Conservation (phyloP, 768 basidiomycete species). For the Lactarius akahatsu region DNA sequence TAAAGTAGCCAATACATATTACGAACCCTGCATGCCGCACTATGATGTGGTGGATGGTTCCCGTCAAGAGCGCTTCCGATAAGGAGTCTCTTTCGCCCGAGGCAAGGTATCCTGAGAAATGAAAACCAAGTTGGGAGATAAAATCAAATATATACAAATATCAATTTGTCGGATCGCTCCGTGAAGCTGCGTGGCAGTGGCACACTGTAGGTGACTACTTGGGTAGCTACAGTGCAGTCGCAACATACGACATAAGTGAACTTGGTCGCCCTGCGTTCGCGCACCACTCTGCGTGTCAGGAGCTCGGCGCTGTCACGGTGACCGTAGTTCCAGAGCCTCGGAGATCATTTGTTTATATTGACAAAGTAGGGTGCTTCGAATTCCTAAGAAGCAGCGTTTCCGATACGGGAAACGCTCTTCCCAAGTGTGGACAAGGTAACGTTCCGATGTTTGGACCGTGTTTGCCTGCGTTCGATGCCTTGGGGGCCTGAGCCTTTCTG, state of each 20-base stretch:
- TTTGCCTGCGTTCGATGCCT: background rate
- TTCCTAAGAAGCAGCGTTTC: background rate
- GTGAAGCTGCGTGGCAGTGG: too few species aligned
- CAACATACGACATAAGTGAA: background rate
- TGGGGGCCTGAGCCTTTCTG: background rate
- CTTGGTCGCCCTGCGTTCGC: background rate
- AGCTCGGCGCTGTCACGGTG: too few species aligned
- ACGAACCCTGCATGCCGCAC: background rate
- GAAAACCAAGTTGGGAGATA: too few species aligned
- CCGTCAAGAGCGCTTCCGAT: too few species aligned
- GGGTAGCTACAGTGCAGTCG: background rate
- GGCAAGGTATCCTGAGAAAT: too few species aligned
- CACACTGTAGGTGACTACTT: too few species aligned
- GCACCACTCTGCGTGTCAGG: background rate
- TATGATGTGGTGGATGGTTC: too few species aligned
- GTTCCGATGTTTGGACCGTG: background rate
- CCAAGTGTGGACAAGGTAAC: background rate
- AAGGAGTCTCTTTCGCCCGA: too few species aligned
- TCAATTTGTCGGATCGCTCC: background rate
- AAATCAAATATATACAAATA: background rate
- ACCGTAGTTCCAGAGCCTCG: background rate
- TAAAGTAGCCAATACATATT: background rate
- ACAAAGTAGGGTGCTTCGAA: background rate
- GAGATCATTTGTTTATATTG: background rate
- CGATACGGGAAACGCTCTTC: background rate